A percentile compares a stretch with the other conserved stretches of the same genome.
phyloP scores from a whole-genome alignment of 441 rosid genomes.

The Viola pubescens region DNA sequence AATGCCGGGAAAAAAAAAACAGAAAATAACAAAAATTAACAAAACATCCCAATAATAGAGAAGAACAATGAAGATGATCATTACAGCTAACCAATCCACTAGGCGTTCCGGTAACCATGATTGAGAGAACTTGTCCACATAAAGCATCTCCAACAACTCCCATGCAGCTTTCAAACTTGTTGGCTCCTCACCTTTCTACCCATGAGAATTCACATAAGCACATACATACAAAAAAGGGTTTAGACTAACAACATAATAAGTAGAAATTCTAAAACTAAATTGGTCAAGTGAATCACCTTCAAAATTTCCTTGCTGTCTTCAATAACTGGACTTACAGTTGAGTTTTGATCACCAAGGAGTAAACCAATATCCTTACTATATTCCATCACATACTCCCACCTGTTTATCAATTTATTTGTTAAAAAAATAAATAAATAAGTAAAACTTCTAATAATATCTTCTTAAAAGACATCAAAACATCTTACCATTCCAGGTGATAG shows the following conservation, averaged over 20 bases:
- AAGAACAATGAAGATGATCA: conserved; percentile 6
- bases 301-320: conserved; percentile 57
- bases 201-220: not conserved
- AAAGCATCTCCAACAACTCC: conserved; percentile 90
- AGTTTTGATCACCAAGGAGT: conserved; percentile 48
- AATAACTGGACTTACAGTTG: conserved; percentile 29
- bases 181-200: conserved; percentile 52
- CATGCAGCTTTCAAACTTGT: conserved; percentile 80
- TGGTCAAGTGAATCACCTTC: conserved; percentile 32
- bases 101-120: conserved; percentile 79
- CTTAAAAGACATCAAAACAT: not conserved
- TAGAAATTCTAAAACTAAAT: not conserved
- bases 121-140: conserved; percentile 64
- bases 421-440: not conserved
- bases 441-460: not conserved
- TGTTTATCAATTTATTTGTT: conserved; percentile 10
- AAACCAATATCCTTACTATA: conserved; percentile 68
- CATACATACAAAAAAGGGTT: not conserved
- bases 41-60: not conserved
- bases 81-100: conserved; percentile 93
- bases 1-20: not conserved
- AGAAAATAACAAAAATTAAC: not conserved
- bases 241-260: not conserved
- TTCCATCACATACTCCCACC: conserved; percentile 92
- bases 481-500: conserved; percentile 62